These are phyloP conservation scores for Trichoderma guizhouense DNA, from an alignment of 2,329 filamentous ascomycete species.

Conservation along the genomic window DNA sequence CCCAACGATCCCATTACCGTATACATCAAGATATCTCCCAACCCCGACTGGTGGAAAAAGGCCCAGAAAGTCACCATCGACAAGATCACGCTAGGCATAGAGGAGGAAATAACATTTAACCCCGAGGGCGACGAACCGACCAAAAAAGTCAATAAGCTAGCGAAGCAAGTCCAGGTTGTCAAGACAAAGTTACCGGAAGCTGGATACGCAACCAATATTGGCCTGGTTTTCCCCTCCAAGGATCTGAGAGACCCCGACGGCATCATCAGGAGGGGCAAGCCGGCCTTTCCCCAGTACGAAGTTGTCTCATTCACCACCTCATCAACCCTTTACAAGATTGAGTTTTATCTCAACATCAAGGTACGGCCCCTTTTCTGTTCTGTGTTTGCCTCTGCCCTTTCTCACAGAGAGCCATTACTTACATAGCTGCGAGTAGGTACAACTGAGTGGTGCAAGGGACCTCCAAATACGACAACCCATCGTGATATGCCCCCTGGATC, in stretches of 20 bases:
- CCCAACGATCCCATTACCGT: constrained; percentile 93
- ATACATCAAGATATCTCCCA: constrained; percentile 90
- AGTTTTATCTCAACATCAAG: constrained; percentile 94
- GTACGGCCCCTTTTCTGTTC: constrained; percentile 44
- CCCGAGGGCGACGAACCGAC: constrained; percentile 94
- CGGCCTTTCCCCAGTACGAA: constrained; percentile 84
- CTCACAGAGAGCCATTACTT: constrained; percentile 17
- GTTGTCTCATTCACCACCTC: constrained; percentile 91
- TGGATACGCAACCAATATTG: constrained; percentile 90
- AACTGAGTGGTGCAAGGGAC: constrained; percentile 82
- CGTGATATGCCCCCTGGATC: constrained; percentile 91
- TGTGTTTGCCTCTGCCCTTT: too few species aligned
- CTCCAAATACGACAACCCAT: constrained; percentile 88
- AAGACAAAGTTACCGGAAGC: constrained; percentile 83
- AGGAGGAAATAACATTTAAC: constrained; percentile 98
- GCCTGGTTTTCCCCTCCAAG: constrained; percentile 84
- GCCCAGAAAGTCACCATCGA: constrained; percentile 89
- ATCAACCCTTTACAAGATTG: constrained; percentile 94
- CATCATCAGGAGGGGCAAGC: constrained; percentile 77
- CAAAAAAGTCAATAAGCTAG: constrained; percentile 81
- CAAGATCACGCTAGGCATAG: constrained; percentile 88
- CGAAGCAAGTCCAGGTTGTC: constrained; percentile 77
- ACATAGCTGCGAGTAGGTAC: constrained; percentile 57
- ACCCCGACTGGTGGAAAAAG: constrained; percentile 86
- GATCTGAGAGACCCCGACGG: constrained; percentile 85